Conservation (phyloP, 257 asterid genomes). For the Eucommia ulmoides region DNA sequence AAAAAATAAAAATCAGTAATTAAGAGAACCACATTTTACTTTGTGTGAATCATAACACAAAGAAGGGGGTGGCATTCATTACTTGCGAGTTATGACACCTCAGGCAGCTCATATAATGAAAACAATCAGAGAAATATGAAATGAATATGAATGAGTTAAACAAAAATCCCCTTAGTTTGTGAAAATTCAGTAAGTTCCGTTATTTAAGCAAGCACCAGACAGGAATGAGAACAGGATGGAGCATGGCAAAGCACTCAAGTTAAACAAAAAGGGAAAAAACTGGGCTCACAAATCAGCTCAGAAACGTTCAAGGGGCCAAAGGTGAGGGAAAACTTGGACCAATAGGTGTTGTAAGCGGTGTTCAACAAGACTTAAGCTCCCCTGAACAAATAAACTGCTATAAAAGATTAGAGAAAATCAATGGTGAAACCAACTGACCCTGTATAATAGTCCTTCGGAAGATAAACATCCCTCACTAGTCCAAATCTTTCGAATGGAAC, state of each 20-base stretch:
- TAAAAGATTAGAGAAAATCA: neutral
- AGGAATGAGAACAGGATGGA: no score
- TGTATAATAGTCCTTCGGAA: conserved; percentile 22
- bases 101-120: neutral
- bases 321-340: neutral
- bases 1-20: neutral
- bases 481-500: conserved; percentile 27
- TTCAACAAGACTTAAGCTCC: neutral
- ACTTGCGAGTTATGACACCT: neutral
- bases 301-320: neutral
- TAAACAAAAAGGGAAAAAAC: neutral
- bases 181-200: no score
- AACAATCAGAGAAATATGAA: neutral
- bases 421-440: conserved; percentile 13
- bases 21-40: neutral
- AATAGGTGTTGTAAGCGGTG: neutral
- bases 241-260: neutral
- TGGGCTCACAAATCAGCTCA: neutral
- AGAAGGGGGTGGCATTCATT: neutral
- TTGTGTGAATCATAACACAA: neutral
- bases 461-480: conserved; percentile 20
- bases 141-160: neutral
- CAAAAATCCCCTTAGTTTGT: neutral
- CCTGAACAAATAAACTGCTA: neutral
- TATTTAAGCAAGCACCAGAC: no score